These are phyloP conservation scores for Orbilia brochopaga DNA, from an alignment of 2,329 filamentous ascomycete species.

Conservation along the genomic window DNA sequence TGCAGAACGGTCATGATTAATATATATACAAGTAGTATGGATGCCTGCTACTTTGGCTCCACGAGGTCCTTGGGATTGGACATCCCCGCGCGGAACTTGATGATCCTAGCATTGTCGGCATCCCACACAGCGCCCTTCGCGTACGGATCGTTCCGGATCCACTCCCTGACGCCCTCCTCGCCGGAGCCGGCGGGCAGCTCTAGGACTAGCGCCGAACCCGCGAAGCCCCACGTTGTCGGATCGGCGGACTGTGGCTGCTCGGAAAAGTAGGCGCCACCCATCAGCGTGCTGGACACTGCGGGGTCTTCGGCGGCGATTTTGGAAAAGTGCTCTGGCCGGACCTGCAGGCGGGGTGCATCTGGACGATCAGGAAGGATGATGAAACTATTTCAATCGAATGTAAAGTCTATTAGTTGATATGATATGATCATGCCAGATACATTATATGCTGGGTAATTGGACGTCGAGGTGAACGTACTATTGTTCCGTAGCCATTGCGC, in stretches of 20 bases:
- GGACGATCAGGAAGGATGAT: slow-evolving; percentile 46
- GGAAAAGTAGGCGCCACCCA: slow-evolving; percentile 42
- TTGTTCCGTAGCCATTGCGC: slow-evolving; percentile 48
- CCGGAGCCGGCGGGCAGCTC: slow-evolving; percentile 34
- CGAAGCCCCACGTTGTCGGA: slow-evolving; percentile 26
- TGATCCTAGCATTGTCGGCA: slow-evolving; percentile 44
- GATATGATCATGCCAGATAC: too few species aligned
- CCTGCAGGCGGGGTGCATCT: slow-evolving; percentile 25
- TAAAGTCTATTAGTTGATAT: too few species aligned
- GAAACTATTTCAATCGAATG: slow-evolving; percentile 33
- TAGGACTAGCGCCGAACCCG: slow-evolving; percentile 25
- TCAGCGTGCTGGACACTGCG: slow-evolving; percentile 12
- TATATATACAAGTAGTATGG: too few species aligned
- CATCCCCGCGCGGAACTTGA: slow-evolving; percentile 35
- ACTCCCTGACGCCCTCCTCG: slow-evolving; percentile 33
- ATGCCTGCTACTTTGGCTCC: not conserved
- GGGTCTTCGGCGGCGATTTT: slow-evolving; percentile 32
- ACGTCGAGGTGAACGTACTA: too few species aligned
- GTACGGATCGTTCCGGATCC: slow-evolving; percentile 39
- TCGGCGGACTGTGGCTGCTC: slow-evolving; percentile 21
- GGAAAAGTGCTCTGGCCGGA: slow-evolving; percentile 39
- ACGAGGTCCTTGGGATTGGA: slow-evolving; percentile 36
- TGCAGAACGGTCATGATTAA: too few species aligned
- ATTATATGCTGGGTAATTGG: too few species aligned
- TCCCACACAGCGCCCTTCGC: slow-evolving; percentile 43